A percentile compares a stretch with the other conserved stretches of the same genome.
Evolutionary conservation across 1,284 basidiomycete genomes (phyloP).

Genomic region (Chalciporus piperatoides): DNA sequence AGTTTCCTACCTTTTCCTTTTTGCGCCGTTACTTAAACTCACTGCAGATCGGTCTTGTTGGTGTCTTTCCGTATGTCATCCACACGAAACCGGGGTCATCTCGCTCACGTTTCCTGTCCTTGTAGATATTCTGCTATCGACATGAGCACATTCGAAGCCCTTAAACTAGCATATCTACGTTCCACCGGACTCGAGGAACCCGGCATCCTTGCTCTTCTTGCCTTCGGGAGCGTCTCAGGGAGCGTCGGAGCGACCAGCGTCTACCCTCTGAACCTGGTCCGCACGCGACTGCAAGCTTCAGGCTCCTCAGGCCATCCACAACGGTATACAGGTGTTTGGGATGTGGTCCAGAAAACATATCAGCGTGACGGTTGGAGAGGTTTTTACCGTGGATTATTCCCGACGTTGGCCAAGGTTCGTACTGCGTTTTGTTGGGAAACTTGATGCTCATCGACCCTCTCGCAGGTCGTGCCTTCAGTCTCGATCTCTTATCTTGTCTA

Average conservation of each 20-base stretch:
- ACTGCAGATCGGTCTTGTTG: slow-evolving; percentile 77
- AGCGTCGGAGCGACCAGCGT: slow-evolving; percentile 91
- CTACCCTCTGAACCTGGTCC: slow-evolving; percentile 90
- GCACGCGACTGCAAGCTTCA: slow-evolving; percentile 93
- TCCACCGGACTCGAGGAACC: slow-evolving; percentile 83
- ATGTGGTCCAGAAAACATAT: slow-evolving; percentile 84
- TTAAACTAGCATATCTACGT: slow-evolving; percentile 79
- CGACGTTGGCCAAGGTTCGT: slow-evolving; percentile 82
- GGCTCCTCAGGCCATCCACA: slow-evolving; percentile 92
- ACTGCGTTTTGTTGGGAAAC: neutral
- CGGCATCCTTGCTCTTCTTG: slow-evolving; percentile 75
- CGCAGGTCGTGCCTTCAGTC: slow-evolving; percentile 86
- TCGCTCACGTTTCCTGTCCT: slow-evolving; percentile 4
- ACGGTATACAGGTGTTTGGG: slow-evolving; percentile 81
- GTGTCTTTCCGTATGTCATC: slow-evolving; percentile 78
- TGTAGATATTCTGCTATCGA: slow-evolving; percentile 83
- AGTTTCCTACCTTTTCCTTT: slow-evolving; percentile 33
- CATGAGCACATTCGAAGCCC: slow-evolving; percentile 92
- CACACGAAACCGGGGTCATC: neutral
- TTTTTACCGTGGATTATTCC: slow-evolving; percentile 91
- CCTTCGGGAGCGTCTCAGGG: slow-evolving; percentile 87
- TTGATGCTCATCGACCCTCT: slow-evolving; percentile 13
- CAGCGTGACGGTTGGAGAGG: slow-evolving; percentile 88
- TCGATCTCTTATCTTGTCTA: slow-evolving; percentile 94
- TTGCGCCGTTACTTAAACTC: slow-evolving; percentile 13